Conservation (phyloP, 139 green algal species). For the Dunaliella primolecta region DNA sequence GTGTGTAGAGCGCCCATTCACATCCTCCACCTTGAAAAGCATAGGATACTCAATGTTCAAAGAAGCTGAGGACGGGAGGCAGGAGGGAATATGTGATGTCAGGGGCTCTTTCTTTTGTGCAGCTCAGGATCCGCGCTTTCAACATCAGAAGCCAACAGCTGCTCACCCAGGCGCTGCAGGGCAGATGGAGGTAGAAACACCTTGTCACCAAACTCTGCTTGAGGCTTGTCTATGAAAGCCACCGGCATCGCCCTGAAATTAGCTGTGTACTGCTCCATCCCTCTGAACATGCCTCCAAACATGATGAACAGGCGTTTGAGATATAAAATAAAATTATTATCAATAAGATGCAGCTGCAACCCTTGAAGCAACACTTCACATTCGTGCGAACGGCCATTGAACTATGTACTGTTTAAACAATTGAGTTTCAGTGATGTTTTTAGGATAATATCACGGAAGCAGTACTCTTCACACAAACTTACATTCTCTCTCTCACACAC, state of each 20-base stretch:
- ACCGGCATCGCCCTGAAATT: constrained; percentile 90
- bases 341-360: no score
- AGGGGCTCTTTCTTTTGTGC: neutral
- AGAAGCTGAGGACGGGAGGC: constrained; percentile 66
- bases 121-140: neutral
- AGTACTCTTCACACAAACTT: no score
- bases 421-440: no score
- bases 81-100: constrained; percentile 7
- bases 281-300: neutral
- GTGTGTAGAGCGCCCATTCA: constrained; percentile 73
- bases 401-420: no score
- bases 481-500: no score
- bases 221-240: constrained; percentile 90
- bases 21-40: constrained; percentile 92
- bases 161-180: constrained; percentile 83
- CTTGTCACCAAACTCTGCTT: constrained; percentile 89
- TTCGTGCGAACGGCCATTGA: no score
- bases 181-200: constrained; percentile 95
- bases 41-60: constrained; percentile 98
- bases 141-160: neutral
- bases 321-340: no score
- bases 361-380: no score
- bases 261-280: constrained; percentile 57
- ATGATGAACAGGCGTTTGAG: no score
- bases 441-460: no score